Percentiles rank a stretch among this genome's conserved stretches.
These are phyloP conservation scores for Lactifluus piperatus DNA, from an alignment of 768 basidiomycete genomes.

Conservation along the genomic window DNA sequence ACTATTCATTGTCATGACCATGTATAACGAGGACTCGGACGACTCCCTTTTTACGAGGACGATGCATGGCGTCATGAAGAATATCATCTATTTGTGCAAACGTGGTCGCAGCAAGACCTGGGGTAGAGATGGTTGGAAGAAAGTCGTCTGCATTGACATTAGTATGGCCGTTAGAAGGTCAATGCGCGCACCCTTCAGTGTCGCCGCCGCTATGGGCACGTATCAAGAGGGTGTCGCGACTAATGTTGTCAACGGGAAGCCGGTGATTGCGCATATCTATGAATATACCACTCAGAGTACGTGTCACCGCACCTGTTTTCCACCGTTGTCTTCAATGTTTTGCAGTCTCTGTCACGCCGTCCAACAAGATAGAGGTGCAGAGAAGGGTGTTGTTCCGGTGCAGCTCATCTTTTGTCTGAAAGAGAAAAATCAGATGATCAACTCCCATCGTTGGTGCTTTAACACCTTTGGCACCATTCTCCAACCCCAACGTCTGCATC, in stretches of 20 bases:
- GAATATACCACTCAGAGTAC: conserved; percentile 89
- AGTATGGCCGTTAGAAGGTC: conserved; percentile 79
- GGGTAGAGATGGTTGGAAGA: conserved; percentile 98
- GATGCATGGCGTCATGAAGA: conserved; percentile 96
- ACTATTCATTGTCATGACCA: conserved; percentile 95
- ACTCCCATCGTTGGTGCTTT: conserved; percentile 93
- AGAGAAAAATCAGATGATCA: conserved; percentile 93
- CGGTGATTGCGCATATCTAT: conserved; percentile 85
- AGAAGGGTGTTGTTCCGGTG: conserved; percentile 77
- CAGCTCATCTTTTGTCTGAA: conserved; percentile 91
- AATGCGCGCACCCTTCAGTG: conserved; percentile 74
- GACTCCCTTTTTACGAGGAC: conserved; percentile 86
- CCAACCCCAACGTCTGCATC: conserved; percentile 88
- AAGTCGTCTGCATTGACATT: conserved; percentile 90
- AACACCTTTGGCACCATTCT: conserved; percentile 77
- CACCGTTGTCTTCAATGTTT: conserved; percentile 1
- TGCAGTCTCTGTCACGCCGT: conserved; percentile 71
- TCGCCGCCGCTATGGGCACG: conserved; percentile 86
- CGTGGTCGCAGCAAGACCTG: conserved; percentile 86
- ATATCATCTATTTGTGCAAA: conserved; percentile 81
- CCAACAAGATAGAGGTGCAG: conserved; percentile 71
- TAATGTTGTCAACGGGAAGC: conserved; percentile 72
- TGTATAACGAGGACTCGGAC: conserved; percentile 96
- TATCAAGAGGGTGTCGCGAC: conserved; percentile 94
- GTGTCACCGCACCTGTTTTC: conserved; percentile 23